Evolutionary conservation across 1,284 basidiomycete genomes (phyloP).

Genomic region (Apiotrichum gamsii): DNA sequence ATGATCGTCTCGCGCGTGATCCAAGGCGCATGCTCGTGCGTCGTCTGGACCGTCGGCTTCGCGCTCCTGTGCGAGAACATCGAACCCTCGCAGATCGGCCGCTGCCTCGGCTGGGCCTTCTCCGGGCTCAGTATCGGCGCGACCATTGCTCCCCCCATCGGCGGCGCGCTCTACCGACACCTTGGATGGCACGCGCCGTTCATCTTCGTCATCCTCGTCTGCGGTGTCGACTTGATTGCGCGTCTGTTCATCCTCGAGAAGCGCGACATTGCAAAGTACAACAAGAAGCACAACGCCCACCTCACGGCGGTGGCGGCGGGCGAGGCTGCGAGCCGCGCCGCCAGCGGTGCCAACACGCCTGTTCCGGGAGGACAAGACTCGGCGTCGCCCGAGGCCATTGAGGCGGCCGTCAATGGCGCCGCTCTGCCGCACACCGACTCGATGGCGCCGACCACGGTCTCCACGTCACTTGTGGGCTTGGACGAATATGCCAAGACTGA

Average conservation of each 20-base stretch:
- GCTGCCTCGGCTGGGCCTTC: slow-evolving; percentile 67
- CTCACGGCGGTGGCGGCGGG: background rate
- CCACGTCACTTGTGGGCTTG: background rate
- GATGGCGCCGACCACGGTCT: too few relatives aligned
- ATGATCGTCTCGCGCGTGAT: slow-evolving; percentile 66
- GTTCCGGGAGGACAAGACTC: background rate
- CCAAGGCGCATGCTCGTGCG: slow-evolving; percentile 65
- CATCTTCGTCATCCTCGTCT: slow-evolving; percentile 60
- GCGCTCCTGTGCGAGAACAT: slow-evolving; percentile 57
- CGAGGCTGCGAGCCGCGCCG: background rate
- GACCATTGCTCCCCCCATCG: slow-evolving; percentile 55
- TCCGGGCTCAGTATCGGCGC: slow-evolving; percentile 59
- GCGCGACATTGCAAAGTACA: background rate
- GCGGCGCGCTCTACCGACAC: slow-evolving; percentile 59
- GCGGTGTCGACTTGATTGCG: slow-evolving; percentile 57
- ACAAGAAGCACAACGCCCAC: background rate
- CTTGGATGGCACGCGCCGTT: slow-evolving; percentile 71
- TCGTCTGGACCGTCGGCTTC: slow-evolving; percentile 59
- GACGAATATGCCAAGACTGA: background rate
- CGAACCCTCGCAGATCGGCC: slow-evolving; percentile 56
- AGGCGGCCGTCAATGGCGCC: too few relatives aligned
- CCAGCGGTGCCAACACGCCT: too few relatives aligned
- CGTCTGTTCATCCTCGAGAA: slow-evolving; percentile 50
- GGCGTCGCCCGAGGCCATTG: background rate
- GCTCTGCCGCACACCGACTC: too few relatives aligned